A percentile compares a stretch with the other conserved stretches of the same genome.
These are phyloP conservation scores for Golovinomyces cichoracearum DNA, from an alignment of 2,329 filamentous ascomycete genomes.

Conservation along the genomic window DNA sequence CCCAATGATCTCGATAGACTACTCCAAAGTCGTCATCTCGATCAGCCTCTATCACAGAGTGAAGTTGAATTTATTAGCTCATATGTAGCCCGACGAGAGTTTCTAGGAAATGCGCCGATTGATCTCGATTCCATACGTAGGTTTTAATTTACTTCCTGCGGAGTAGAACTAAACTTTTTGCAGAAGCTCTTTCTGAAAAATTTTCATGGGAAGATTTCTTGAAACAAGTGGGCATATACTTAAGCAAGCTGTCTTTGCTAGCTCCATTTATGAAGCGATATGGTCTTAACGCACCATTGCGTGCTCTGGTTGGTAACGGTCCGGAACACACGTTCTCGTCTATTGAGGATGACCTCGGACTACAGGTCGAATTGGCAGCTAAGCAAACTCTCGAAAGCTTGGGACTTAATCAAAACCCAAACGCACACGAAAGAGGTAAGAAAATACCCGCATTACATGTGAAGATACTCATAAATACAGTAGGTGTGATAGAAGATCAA, in stretches of 20 bases:
- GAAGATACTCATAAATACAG: neutral
- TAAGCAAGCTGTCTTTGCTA: constrained; percentile 28
- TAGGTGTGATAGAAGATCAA: neutral
- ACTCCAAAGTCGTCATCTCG: constrained; percentile 27
- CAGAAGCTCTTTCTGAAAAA: constrained; percentile 25
- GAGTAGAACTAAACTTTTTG: constrained; percentile 3
- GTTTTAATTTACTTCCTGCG: constrained; percentile 10
- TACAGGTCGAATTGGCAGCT: constrained; percentile 4
- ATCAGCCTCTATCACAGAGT: constrained; percentile 27
- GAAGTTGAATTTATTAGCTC: constrained; percentile 34
- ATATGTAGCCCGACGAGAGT: constrained; percentile 26
- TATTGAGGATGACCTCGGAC: constrained; percentile 5
- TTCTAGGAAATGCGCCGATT: constrained; percentile 28
- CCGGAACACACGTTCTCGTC: neutral
- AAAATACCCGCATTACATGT: neutral
- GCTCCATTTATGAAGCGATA: constrained; percentile 20
- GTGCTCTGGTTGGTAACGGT: constrained; percentile 1
- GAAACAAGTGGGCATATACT: constrained; percentile 28
- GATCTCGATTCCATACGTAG: constrained; percentile 17
- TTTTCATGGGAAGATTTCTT: constrained; percentile 40
- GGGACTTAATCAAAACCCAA: neutral
- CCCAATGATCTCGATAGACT: constrained; percentile 28
- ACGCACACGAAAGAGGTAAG: constrained; percentile 5
- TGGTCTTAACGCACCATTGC: constrained; percentile 9
- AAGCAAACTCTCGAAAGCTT: constrained; percentile 5